These are phyloP conservation scores for Pythium guiyangense DNA, from an alignment of 352 stramenopile species.

Conservation along the genomic window DNA sequence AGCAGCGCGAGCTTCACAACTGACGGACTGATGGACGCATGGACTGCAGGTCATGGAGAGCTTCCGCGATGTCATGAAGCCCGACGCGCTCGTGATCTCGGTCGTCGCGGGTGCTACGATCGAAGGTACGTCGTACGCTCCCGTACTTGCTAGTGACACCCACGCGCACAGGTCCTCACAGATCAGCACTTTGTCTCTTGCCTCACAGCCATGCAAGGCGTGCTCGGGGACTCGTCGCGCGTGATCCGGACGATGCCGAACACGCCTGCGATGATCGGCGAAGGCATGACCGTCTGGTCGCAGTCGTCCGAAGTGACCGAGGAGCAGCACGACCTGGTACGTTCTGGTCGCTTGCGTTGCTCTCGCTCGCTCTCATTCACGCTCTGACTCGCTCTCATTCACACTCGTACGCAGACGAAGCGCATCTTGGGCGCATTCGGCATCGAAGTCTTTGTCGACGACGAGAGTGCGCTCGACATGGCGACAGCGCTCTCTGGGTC, in stretches of 20 bases:
- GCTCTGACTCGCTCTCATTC: background rate
- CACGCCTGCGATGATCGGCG: slow-evolving; percentile 92
- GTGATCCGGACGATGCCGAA: slow-evolving; percentile 96
- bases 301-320: slow-evolving; percentile 71
- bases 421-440: slow-evolving; percentile 89
- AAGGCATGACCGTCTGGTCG: slow-evolving; percentile 95
- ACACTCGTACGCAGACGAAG: slow-evolving; percentile 40
- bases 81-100: slow-evolving; percentile 69
- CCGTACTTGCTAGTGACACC: background rate
- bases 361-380: background rate
- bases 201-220: slow-evolving; percentile 36
- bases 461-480: slow-evolving; percentile 95
- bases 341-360: slow-evolving; percentile 7
- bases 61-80: slow-evolving; percentile 51
- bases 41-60: slow-evolving; percentile 47
- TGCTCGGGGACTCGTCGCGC: slow-evolving; percentile 53
- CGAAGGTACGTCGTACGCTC: slow-evolving; percentile 18
- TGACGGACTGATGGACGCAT: background rate
- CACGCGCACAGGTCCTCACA: background rate
- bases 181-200: background rate
- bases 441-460: slow-evolving; percentile 91
- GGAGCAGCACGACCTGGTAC: slow-evolving; percentile 59
- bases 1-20: background rate
- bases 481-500: slow-evolving; percentile 91
- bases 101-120: slow-evolving; percentile 84